Evolutionary conservation across 495 filamentous ascomycete species (phyloP).

Genomic region (Penicillium soppii): DNA sequence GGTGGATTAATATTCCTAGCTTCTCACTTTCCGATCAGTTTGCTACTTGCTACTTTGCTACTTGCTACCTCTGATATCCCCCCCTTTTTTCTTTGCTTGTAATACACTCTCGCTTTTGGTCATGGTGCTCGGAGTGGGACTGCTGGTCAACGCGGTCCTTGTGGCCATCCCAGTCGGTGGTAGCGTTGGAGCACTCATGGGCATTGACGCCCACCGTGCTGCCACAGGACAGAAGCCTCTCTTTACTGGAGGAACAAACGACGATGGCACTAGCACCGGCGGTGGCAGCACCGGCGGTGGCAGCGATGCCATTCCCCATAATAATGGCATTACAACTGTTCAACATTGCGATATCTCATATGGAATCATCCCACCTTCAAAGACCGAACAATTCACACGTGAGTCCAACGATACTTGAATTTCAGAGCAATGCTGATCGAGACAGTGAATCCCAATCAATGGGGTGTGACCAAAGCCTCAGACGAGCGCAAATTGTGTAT

Average conservation of each 20-base stretch:
- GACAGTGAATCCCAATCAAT: conserved; percentile 36
- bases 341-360: conserved; percentile 23
- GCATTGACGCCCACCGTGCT: conserved; percentile 36
- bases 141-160: conserved; percentile 37
- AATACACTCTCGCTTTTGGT: neutral
- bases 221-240: conserved; percentile 27
- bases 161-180: conserved; percentile 39
- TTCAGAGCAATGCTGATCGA: neutral
- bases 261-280: conserved; percentile 1
- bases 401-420: conserved; percentile 5
- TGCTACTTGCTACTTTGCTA: neutral
- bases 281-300: neutral
- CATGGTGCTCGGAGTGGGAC: conserved; percentile 17
- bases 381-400: conserved; percentile 25
- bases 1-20: too few relatives aligned
- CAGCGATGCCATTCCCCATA: conserved; percentile 2
- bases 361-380: conserved; percentile 24
- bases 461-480: conserved; percentile 20
- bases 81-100: neutral
- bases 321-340: neutral
- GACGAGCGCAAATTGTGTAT: conserved; percentile 21
- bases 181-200: conserved; percentile 36
- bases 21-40: too few relatives aligned
- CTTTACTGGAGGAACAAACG: conserved; percentile 16
- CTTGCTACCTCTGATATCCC: neutral